Evolutionary conservation across 257 asterid genomes (phyloP), one percentile per base, ranked within the genome.

Genomic region (Coffea eugenioides): DNA sequence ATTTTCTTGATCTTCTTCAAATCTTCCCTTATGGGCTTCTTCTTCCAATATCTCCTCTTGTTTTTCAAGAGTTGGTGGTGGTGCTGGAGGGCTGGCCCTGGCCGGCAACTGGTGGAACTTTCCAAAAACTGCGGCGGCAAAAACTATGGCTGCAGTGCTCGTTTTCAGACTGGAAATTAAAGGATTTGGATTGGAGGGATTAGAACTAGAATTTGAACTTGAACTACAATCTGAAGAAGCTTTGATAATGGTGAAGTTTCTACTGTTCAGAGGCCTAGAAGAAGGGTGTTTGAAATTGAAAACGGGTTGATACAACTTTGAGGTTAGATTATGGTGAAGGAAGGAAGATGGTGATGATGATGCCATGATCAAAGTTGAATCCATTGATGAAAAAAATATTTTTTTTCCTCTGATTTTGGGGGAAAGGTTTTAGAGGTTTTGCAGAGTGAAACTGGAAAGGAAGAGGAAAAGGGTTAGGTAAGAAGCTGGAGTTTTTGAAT

Each of bases 111-210:
- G 57, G 27, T 80, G 80, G 75, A 88, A 86, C 69, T 77, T 90
- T 14, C 88, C 85, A 79, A 83, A 88, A 3, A 90, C 84, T 1
- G 88, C 90, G 54, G 93, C 94, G 21, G 92, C 85, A 78, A 89
- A 85, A 68, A 91, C 71, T 71, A 85, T 71, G 20, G 93, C 88
- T 0, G 86, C 83, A 43, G 89, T 82, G 65, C 93, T 84, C 77
- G 88, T 39, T 84, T 88, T 92, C 27, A 92, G 81, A 9, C 81
- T 75, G 62, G 89, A 75, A 54, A 88, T 62, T 21, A 84, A 25
- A 31, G 80, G 74, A 21, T 36, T 82, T 18, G 71, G 71, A 25
- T 84, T 61, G 43, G 82, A 56, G 72, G 75, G 15, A 41, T 25
- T 67, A 16, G 80, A 25, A 34, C 45, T 25, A 15, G 80, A 74